These are phyloP conservation scores for Aspergillus sp. DNA, from an alignment of 2,329 filamentous ascomycete species.

Conservation along the genomic window DNA sequence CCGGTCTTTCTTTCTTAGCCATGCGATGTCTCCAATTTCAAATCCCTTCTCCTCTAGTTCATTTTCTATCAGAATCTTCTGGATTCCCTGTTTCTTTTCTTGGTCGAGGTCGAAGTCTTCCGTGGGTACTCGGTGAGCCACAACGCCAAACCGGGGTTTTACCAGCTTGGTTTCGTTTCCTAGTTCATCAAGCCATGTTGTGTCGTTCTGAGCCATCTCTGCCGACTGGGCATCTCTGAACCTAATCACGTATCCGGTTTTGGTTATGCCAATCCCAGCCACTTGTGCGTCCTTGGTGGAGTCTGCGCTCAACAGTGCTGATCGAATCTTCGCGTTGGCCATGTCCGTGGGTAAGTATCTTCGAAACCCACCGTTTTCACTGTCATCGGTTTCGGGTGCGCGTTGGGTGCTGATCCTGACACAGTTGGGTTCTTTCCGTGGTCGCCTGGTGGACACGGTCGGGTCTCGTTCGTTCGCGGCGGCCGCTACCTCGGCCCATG, in stretches of 20 bases:
- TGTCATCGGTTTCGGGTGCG: neutral
- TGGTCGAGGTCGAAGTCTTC: conserved; percentile 15
- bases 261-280: conserved; percentile 18
- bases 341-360: neutral
- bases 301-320: neutral
- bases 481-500: neutral
- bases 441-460: neutral
- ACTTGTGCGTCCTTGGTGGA: conserved; percentile 17
- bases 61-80: conserved; percentile 21
- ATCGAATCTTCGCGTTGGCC: neutral
- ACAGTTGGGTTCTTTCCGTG: neutral
- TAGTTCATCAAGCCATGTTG: conserved; percentile 22
- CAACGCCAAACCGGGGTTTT: conserved; percentile 19
- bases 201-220: conserved; percentile 21
- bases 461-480: neutral
- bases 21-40: conserved; percentile 26
- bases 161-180: conserved; percentile 22
- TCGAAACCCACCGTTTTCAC: neutral
- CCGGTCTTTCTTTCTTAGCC: conserved; percentile 28
- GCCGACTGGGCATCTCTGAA: conserved; percentile 21
- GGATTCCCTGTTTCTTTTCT: conserved; percentile 11
- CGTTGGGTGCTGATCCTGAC: neutral
- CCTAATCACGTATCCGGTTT: conserved; percentile 24
- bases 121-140: conserved; percentile 19
- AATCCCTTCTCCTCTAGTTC: conserved; percentile 14